A percentile compares a stretch with the other conserved stretches of the same genome.
These are phyloP conservation scores for Backusella liffmaniae DNA, from an alignment of 192 early-diverging fungal species.

Conservation along the genomic window DNA sequence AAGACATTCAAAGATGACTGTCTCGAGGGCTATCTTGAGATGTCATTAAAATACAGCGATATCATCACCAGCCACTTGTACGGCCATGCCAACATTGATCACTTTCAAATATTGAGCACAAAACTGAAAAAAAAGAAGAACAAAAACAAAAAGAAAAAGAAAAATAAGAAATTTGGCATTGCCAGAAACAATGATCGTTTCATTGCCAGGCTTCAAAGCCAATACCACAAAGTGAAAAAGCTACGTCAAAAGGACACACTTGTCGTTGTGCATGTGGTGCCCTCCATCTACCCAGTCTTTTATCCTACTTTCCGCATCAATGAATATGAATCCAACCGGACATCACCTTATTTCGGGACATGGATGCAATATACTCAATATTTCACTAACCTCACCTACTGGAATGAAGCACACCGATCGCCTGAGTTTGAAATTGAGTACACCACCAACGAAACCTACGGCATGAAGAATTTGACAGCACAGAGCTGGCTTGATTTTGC, in stretches of 20 bases:
- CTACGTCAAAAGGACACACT: background rate
- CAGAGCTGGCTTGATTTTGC: slow-evolving; percentile 46
- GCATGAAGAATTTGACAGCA: slow-evolving; percentile 43
- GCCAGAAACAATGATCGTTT: slow-evolving; percentile 7
- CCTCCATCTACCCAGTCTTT: slow-evolving; percentile 62
- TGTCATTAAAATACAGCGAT: slow-evolving; percentile 45
- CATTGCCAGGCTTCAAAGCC: background rate
- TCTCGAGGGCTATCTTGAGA: slow-evolving; percentile 35
- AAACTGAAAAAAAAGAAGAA: background rate
- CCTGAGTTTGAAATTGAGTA: slow-evolving; percentile 49
- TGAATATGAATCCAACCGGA: slow-evolving; percentile 39
- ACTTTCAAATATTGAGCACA: slow-evolving; percentile 12
- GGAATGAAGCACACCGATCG: slow-evolving; percentile 23
- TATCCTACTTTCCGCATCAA: slow-evolving; percentile 61
- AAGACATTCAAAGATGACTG: slow-evolving; percentile 43
- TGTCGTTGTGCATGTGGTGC: slow-evolving; percentile 42
- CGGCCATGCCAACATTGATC: slow-evolving; percentile 75
- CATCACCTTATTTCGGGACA: slow-evolving; percentile 27
- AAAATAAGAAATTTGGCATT: slow-evolving; percentile 2
- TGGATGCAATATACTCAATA: slow-evolving; percentile 41
- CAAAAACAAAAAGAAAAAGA: background rate
- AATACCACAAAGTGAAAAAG: slow-evolving; percentile 8
- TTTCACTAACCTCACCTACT: slow-evolving; percentile 38
- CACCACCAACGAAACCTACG: slow-evolving; percentile 42
- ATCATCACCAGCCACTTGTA: slow-evolving; percentile 65